Evolutionary conservation across 2,329 filamentous ascomycete genomes (phyloP), one percentile per base, ranked within the genome.

Genomic region (Aspergillus uvarum): DNA sequence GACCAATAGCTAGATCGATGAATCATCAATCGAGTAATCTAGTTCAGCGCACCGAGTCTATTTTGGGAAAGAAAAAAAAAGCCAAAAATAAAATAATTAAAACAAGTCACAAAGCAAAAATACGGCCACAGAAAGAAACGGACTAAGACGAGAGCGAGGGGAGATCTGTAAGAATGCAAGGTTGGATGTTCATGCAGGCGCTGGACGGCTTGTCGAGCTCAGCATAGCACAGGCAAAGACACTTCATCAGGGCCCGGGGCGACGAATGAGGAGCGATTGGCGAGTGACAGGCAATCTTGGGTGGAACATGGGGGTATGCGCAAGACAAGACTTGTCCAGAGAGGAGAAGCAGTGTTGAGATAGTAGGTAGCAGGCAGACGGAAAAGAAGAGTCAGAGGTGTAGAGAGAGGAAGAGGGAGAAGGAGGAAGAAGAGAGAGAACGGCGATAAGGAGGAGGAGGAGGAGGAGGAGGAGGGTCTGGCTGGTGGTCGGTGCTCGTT

Each of bases 231-330:
- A 26, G 31, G 59, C 60, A 60, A 47, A 51, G 59, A 61, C 63
- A 61, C 54, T 59, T 67, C 64, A 65, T 56, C 59, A 58, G 54
- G 49, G 50, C 48, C 42, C 50, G 26, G 51, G 52, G 51, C 31
- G 49, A 49, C 54, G 55, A 56, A 51, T 51, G 54, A 49, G 44
- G 48, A 47, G 35, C 21, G 47, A 63, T 57, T 61, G 60, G 60
- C 51, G 59, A 53, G 59, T 54, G 50, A 50, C 59, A 63, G 59
- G 61, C 61, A 59, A 59, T 56, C 56, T 55, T 54, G 47, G 51
- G 59, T 65, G 62, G 60, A 60, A 62, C 64, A 65, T 64, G 56
- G 54, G 60, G 58, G 38, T 44, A 19, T 12, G 38, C 38, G 38
- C 38, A 16, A 44, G 14, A 44, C 14, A 3, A n/a, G 38, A 44